phyloP scores from a whole-genome alignment of 768 basidiomycete species.

The Agrocybe pediades region DNA sequence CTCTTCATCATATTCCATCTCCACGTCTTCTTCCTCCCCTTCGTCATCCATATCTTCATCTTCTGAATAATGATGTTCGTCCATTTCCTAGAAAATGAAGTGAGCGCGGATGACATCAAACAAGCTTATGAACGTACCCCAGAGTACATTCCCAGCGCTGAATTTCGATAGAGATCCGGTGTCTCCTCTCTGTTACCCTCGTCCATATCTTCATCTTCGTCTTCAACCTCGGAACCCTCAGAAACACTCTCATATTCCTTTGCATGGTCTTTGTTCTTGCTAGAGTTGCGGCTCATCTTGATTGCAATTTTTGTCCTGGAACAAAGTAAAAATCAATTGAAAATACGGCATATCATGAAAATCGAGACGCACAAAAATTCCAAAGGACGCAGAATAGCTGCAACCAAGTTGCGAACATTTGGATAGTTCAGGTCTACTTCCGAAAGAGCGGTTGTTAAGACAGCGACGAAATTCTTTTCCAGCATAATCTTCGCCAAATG shows the following conservation, averaged over 20 bases:
- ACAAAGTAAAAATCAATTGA: slow-evolving; percentile 15
- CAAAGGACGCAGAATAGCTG: slow-evolving; percentile 83
- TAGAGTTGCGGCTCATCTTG: slow-evolving; percentile 87
- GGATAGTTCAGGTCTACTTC: slow-evolving; percentile 98
- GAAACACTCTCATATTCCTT: slow-evolving; percentile 47
- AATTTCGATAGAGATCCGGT: slow-evolving; percentile 94
- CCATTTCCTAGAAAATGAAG: slow-evolving; percentile 68
- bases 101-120: slow-evolving; percentile 11
- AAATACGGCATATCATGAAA: background rate
- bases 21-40: slow-evolving; percentile 83
- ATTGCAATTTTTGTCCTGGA: slow-evolving; percentile 93
- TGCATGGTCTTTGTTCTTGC: slow-evolving; percentile 66
- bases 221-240: slow-evolving; percentile 46
- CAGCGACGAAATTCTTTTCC: slow-evolving; percentile 94
- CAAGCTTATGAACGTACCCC: slow-evolving; percentile 58
- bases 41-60: slow-evolving; percentile 84
- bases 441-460: slow-evolving; percentile 82
- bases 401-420: slow-evolving; percentile 82
- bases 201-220: slow-evolving; percentile 57
- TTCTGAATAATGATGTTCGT: slow-evolving; percentile 66
- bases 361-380: slow-evolving; percentile 73
- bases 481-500: slow-evolving; percentile 98
- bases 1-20: slow-evolving; percentile 86
- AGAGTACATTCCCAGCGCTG: slow-evolving; percentile 93
- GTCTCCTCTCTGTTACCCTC: slow-evolving; percentile 74